These are phyloP conservation scores for Dryas octopetala DNA, from an alignment of 306 rosid genomes.

Conservation along the genomic window DNA sequence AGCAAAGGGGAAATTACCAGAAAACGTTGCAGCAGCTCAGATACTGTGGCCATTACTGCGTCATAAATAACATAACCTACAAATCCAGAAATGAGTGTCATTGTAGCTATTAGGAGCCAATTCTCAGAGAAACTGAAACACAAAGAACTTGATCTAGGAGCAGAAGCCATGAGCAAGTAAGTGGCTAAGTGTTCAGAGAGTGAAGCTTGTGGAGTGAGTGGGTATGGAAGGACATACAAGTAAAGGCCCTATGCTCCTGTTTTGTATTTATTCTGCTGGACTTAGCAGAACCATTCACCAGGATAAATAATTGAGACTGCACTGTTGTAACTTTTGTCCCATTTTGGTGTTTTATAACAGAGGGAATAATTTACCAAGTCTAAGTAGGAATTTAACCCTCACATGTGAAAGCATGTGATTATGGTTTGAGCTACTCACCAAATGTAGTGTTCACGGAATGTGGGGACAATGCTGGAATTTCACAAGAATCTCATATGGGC, in stretches of 20 bases:
- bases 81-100: conserved; percentile 39
- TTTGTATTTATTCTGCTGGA: conserved; percentile 23
- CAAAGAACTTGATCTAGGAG: conserved; percentile 32
- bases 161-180: conserved; percentile 40
- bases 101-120: conserved; percentile 46
- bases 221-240: neutral
- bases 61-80: conserved; percentile 54
- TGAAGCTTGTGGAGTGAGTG: conserved; percentile 9
- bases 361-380: conserved; percentile 8
- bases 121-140: conserved; percentile 48
- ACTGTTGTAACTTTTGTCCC: neutral
- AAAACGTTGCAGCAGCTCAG: conserved; percentile 62
- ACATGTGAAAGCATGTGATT: neutral
- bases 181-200: conserved; percentile 2
- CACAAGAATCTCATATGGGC: neutral
- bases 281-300: neutral
- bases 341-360: neutral
- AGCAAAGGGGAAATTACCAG: conserved; percentile 69
- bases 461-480: neutral
- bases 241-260: conserved; percentile 6
- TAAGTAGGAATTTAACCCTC: conserved; percentile 1
- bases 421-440: neutral
- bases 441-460: neutral
- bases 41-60: conserved; percentile 63
- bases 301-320: conserved; percentile 3